Conservation (phyloP, 768 basidiomycete genomes). For the Paxillus ammoniavirescens region DNA sequence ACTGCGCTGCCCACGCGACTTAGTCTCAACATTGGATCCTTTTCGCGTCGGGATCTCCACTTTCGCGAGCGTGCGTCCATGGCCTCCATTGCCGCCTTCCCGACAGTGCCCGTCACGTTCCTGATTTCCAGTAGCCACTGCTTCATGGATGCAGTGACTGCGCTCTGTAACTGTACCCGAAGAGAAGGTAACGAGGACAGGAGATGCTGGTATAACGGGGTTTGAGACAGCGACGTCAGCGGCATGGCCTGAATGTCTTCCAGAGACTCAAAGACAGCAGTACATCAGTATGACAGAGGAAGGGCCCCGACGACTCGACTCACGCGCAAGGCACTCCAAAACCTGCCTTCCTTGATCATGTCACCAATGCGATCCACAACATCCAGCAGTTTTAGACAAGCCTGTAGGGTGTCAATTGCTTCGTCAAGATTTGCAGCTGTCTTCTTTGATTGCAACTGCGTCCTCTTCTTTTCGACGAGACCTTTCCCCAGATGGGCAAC, state of each 20-base stretch:
- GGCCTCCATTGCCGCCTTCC: conserved; percentile 81
- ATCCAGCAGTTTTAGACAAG: conserved; percentile 88
- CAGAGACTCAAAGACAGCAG: conserved; percentile 62
- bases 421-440: conserved; percentile 95
- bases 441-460: conserved; percentile 85
- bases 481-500: conserved; percentile 86
- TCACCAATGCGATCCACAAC: conserved; percentile 89
- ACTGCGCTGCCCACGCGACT: conserved; percentile 89
- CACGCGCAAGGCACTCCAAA: conserved; percentile 95
- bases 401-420: conserved; percentile 93
- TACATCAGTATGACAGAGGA: conserved; percentile 30
- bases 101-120: conserved; percentile 83
- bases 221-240: conserved; percentile 84
- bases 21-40: conserved; percentile 72
- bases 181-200: conserved; percentile 89
- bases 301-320: conserved; percentile 31
- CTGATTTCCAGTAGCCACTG: conserved; percentile 96
- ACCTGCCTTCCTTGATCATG: conserved; percentile 91
- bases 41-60: conserved; percentile 83
- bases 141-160: conserved; percentile 92
- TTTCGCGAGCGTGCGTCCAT: conserved; percentile 83
- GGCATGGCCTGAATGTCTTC: conserved; percentile 94
- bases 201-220: conserved; percentile 90
- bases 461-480: conserved; percentile 91
- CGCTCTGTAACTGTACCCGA: conserved; percentile 85